Base-by-base conservation (phyloP, 768 basidiomycete genomes). In the Paxillus involutus region DNA sequence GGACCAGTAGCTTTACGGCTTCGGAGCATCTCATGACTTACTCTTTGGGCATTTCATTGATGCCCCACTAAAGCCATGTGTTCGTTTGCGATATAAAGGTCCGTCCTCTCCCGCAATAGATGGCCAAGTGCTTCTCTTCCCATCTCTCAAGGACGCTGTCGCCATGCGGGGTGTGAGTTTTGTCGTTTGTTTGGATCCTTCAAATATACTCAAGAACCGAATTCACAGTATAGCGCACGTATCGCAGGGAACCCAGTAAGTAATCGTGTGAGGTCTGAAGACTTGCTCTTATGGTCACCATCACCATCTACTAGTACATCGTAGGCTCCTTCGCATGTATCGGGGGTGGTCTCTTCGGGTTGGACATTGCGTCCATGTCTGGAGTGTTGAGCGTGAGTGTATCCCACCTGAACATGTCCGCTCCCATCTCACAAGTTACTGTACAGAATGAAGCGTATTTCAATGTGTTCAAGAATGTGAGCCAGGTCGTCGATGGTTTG, bases 351-450 rank as follows among this genome's bases (percentile, higher is more conserved):
- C 80, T 90, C 36, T 90, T 89, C 64, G 88, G 88, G 67, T 67
- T 90, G 74, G 88, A 90, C 76, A 88, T 90, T 63, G 86, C 87
- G 62, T 89, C 86, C 64, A 89, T 89, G 88, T 86, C 88, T 47
- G 87, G 84, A 8, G 86, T 89, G 48, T 71, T 89, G 59, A 85
- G 67, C 51, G 82, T 83, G 59, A 55, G 73, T 65, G 29, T 26
- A 11, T 52, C 17, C 30, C 21, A 19, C 6, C 16, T 44, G 24
- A 40, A 29, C 10, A 49, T 21, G 10, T 9, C 10, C 33, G 1
- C 4, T 32, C 5, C 48, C 33, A 1, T 30, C 52, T 57, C 16
- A 61, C 16, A 33, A 17, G 2, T 11, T n/a, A 36, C n/a, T 6
- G 8, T 29, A 14, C 42, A 71, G 68, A 69, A 69, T 47, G 52